Evolutionary conservation across 2,329 filamentous ascomycete species (phyloP), one percentile per base, ranked within the genome.

Genomic region (Neopestalotiopsis sp.): DNA sequence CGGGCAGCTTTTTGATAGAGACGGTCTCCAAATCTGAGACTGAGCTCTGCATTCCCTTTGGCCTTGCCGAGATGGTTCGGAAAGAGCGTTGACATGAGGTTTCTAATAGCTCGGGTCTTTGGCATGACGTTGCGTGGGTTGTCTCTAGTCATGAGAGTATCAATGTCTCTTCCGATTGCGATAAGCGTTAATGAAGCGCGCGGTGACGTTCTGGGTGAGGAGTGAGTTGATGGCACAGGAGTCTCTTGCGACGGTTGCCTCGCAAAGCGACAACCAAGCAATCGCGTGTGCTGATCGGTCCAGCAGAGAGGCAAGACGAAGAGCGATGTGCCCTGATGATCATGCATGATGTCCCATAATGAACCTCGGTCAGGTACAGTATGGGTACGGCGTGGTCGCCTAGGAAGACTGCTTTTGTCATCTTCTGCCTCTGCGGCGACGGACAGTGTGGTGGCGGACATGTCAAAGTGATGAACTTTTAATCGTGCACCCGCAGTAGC

Each of bases 291-390:
- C 1, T 80, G 68, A 67, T 89, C 86, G 17, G 84, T 88, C 88
- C 88, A 90, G 74, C 82, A 84, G 60, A 88, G 84, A 1, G 88
- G 88, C 32, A 83, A 81, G 62, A 86, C 77, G 69, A 84, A 88
- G 24, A 90, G 84, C 0, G 83, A 81, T 0, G 75, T 77, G 58
- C 85, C 83, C 42, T 81, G 76, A 73, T 89, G 74, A 28, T 85
- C 79, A 69, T 84, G 83, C 69, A 90, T 80, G 59, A 87, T 80
- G 70, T 86, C 85, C 73, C 84, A 85, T 28, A 90, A 78, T 0
- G 88, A 89, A 24, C 84, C 83, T 24, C 79, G 76, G 59, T 84
- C 81, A 0, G 86, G 84, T 3, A 78, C 79, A 10, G 75, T 81
- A 52, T 81, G 78, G 67, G 59, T 73, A 60, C 75, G 75, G 70